Conservation (phyloP, 202 grass and related monocot species). For the Zoysia matrella region DNA sequence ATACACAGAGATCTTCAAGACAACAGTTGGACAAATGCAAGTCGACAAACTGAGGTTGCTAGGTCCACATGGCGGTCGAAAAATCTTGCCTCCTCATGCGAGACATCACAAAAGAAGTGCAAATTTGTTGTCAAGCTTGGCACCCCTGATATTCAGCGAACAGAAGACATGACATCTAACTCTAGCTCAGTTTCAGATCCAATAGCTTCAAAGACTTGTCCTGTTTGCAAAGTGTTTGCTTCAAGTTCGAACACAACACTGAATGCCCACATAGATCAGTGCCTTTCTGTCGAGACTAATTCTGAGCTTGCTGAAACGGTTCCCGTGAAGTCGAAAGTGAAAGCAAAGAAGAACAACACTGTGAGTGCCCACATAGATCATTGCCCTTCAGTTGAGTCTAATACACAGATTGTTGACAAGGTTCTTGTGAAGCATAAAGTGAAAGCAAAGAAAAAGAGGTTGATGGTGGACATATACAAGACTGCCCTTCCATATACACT, state of each 20-base stretch:
- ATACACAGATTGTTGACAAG: constrained; percentile 54
- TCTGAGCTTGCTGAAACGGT: constrained; percentile 52
- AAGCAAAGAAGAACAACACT: constrained; percentile 59
- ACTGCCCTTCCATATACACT: constrained; percentile 74
- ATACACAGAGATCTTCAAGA: constrained; percentile 44
- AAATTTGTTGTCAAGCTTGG: constrained; percentile 70
- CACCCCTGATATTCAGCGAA: constrained; percentile 46
- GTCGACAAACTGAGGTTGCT: constrained; percentile 27
- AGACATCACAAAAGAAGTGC: constrained; percentile 69
- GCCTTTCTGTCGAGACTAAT: constrained; percentile 76
- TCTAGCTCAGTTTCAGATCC: constrained; percentile 66
- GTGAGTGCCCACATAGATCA: constrained; percentile 92
- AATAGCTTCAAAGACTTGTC: constrained; percentile 91
- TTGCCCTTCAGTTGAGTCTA: constrained; percentile 75
- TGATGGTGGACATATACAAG: constrained; percentile 85
- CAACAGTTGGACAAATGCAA: constrained; percentile 52
- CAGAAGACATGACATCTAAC: constrained; percentile 64
- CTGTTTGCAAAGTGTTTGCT: constrained; percentile 92
- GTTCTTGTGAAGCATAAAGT: constrained; percentile 69
- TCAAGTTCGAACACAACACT: constrained; percentile 95
- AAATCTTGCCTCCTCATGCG: constrained; percentile 49
- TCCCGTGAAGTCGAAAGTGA: constrained; percentile 41
- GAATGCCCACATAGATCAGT: constrained; percentile 98
- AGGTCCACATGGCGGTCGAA: constrained; percentile 32
- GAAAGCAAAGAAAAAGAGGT: constrained; percentile 82